phyloP scores from a whole-genome alignment of 208 protist genomes.

The Wallacemonas sp. region DNA sequence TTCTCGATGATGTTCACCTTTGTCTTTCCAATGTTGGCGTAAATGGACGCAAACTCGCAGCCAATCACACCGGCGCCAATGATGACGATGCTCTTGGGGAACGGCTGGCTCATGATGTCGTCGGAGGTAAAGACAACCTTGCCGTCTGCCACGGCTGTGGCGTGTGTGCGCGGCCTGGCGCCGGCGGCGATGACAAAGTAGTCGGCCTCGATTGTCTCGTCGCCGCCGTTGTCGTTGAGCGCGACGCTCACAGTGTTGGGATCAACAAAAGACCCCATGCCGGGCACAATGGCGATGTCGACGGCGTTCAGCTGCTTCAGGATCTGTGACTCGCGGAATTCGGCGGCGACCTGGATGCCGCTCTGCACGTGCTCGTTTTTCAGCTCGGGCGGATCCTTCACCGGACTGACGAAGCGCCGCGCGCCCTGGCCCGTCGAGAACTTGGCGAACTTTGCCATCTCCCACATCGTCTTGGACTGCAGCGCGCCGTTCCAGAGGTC shows the following conservation, averaged over 20 bases:
- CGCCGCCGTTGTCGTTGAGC: slow-evolving; percentile 30
- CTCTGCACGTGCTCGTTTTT: slow-evolving; percentile 63
- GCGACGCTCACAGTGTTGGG: slow-evolving; percentile 46
- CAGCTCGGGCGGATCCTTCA: slow-evolving; percentile 51
- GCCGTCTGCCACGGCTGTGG: slow-evolving; percentile 69
- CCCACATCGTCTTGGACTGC: slow-evolving; percentile 91
- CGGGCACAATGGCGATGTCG: slow-evolving; percentile 52
- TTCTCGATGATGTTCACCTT: slow-evolving; percentile 90
- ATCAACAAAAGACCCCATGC: slow-evolving; percentile 56
- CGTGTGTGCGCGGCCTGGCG: slow-evolving; percentile 74
- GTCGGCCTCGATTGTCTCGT: slow-evolving; percentile 65
- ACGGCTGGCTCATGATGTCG: slow-evolving; percentile 84
- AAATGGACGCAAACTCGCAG: slow-evolving; percentile 92
- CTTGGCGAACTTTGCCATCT: slow-evolving; percentile 87
- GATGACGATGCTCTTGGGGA: slow-evolving; percentile 90
- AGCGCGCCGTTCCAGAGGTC: slow-evolving; percentile 92
- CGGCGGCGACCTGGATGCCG: slow-evolving; percentile 54
- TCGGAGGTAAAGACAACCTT: slow-evolving; percentile 88
- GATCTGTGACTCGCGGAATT: slow-evolving; percentile 72
- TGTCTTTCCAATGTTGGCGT: slow-evolving; percentile 88
- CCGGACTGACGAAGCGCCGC: slow-evolving; percentile 55
- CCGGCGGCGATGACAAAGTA: slow-evolving; percentile 91
- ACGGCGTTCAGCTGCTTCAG: slow-evolving; percentile 56
- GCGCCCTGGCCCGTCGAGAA: slow-evolving; percentile 50
- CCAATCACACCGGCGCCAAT: slow-evolving; percentile 93